Evolutionary conservation across 768 basidiomycete genomes (phyloP).

Genomic region (Podaxis sp.): DNA sequence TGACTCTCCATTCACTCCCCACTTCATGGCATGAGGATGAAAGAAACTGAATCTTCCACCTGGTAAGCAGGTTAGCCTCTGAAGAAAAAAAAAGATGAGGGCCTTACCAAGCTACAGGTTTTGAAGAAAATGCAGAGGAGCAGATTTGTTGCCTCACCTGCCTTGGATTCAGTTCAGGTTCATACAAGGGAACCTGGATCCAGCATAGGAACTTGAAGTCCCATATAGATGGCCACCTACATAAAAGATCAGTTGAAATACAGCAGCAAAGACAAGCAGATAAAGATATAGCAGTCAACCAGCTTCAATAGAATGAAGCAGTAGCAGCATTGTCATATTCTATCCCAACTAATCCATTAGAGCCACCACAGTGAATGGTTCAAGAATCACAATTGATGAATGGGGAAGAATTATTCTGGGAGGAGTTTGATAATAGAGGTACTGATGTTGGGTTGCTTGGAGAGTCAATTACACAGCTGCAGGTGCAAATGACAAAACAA

Average conservation of each 20-base stretch:
- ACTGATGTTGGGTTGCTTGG: too few species aligned
- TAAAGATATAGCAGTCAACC: not conserved
- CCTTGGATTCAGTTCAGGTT: not conserved
- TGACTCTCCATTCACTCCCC: not conserved
- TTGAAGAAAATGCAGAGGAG: not conserved
- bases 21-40: not conserved
- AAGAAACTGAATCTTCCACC: not conserved
- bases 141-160: not conserved
- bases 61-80: not conserved
- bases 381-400: too few species aligned
- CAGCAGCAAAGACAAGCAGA: not conserved
- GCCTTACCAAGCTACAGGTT: not conserved
- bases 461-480: not conserved
- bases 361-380: too few species aligned
- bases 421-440: conserved; percentile 4
- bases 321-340: too few species aligned
- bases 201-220: not conserved
- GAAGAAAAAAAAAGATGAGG: not conserved
- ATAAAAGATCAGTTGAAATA: not conserved
- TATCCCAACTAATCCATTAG: too few species aligned
- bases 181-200: not conserved
- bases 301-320: not conserved
- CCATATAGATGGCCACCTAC: not conserved
- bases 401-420: too few species aligned
- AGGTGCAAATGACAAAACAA: not conserved